These are phyloP conservation scores for Haematococcus lacustris DNA, from an alignment of 139 green algal species.

Conservation along the genomic window DNA sequence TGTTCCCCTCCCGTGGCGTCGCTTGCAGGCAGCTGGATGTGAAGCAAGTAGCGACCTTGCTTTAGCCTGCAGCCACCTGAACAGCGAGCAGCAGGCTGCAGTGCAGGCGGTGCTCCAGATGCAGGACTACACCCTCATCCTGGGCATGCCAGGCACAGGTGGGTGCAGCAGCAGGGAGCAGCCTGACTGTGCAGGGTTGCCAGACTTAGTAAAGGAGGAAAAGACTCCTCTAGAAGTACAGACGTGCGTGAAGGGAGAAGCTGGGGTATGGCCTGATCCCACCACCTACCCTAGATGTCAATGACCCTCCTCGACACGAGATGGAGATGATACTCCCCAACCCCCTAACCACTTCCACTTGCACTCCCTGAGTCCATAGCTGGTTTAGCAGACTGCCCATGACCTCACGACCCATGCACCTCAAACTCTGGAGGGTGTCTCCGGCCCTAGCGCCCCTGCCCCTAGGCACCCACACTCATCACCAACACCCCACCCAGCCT, in stretches of 20 bases:
- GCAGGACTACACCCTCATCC: constrained; percentile 76
- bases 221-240: no score
- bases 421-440: background rate
- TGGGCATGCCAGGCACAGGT: constrained; percentile 74
- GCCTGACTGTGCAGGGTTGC: background rate
- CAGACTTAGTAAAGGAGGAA: background rate
- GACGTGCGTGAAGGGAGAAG: no score
- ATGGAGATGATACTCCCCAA: no score
- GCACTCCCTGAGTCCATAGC: no score
- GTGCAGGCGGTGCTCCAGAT: constrained; percentile 47
- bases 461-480: no score
- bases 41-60: background rate
- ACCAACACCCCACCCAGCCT: no score
- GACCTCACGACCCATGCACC: no score
- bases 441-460: background rate
- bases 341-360: no score
- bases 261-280: no score
- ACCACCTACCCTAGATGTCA: no score
- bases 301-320: no score
- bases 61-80: constrained; percentile 29
- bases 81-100: constrained; percentile 58
- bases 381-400: no score
- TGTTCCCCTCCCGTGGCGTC: background rate
- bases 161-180: background rate
- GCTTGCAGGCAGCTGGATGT: background rate